Conservation (phyloP, 495 filamentous ascomycete genomes). For the Xylaria curta region DNA sequence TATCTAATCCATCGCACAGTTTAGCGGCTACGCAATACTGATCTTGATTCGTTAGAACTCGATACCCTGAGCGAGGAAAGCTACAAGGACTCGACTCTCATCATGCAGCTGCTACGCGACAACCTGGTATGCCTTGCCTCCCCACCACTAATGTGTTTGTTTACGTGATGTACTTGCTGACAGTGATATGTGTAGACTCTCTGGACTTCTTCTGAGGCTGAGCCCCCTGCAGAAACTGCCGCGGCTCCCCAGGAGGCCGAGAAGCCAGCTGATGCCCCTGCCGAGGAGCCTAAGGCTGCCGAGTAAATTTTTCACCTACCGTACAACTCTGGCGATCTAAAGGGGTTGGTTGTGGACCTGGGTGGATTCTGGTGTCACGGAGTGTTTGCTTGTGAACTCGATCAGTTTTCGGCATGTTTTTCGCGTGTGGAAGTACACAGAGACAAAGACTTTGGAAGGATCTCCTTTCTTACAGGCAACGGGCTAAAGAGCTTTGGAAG, state of each 20-base stretch:
- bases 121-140: slow-evolving; percentile 79
- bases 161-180: slow-evolving; percentile 24
- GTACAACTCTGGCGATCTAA: slow-evolving; percentile 41
- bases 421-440: slow-evolving; percentile 51
- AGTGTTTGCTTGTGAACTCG: slow-evolving; percentile 57
- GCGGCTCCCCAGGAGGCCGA: slow-evolving; percentile 66
- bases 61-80: slow-evolving; percentile 99
- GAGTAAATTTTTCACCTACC: slow-evolving; percentile 51
- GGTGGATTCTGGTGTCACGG: slow-evolving; percentile 60
- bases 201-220: slow-evolving; percentile 98
- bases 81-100: slow-evolving; percentile 99
- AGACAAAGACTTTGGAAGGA: slow-evolving; percentile 45
- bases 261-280: slow-evolving; percentile 50
- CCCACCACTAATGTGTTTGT: no score
- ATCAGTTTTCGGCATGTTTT: slow-evolving; percentile 61
- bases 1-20: no score
- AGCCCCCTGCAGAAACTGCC: slow-evolving; percentile 70
- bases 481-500: slow-evolving; percentile 52
- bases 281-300: slow-evolving; percentile 59
- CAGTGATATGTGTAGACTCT: slow-evolving; percentile 71
- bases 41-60: slow-evolving; percentile 69
- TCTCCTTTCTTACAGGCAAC: slow-evolving; percentile 48
- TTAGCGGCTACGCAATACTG: slow-evolving; percentile 29
- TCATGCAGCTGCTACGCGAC: slow-evolving; percentile 99
- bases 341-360: slow-evolving; percentile 39